These are phyloP conservation scores for Tubosaeta sp. DNA, from an alignment of 768 basidiomycete genomes.

Conservation along the genomic window DNA sequence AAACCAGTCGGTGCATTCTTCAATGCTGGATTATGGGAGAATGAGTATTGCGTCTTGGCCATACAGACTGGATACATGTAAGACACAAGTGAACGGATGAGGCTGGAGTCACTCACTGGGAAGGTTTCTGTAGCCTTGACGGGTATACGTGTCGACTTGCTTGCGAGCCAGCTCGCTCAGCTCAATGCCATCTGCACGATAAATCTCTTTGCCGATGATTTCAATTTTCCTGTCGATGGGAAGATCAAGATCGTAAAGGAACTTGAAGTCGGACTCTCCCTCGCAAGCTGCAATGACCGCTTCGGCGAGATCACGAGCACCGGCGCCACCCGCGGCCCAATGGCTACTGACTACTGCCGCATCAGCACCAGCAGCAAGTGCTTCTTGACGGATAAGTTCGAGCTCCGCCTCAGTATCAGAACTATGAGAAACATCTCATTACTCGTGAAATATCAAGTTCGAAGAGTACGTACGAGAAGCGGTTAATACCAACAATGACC, in stretches of 20 bases:
- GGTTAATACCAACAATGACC: slow-evolving; percentile 93
- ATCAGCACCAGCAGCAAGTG: slow-evolving; percentile 85
- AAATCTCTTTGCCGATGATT: slow-evolving; percentile 86
- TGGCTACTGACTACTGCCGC: slow-evolving; percentile 94
- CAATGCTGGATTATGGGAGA: slow-evolving; percentile 89
- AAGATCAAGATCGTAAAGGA: slow-evolving; percentile 84
- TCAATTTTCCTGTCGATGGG: slow-evolving; percentile 86
- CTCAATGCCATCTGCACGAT: slow-evolving; percentile 88
- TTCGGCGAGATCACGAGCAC: slow-evolving; percentile 85
- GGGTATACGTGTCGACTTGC: slow-evolving; percentile 88
- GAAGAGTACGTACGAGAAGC: slow-evolving; percentile 72
- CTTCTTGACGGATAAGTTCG: slow-evolving; percentile 72
- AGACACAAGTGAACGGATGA: slow-evolving; percentile 3
- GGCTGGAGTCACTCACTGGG: slow-evolving; percentile 54
- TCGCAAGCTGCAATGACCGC: slow-evolving; percentile 88
- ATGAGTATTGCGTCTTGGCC: slow-evolving; percentile 98
- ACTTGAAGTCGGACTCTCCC: slow-evolving; percentile 79
- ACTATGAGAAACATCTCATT: slow-evolving; percentile 35
- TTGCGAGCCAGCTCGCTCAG: slow-evolving; percentile 79
- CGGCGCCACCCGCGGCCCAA: slow-evolving; percentile 94
- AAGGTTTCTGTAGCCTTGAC: slow-evolving; percentile 76
- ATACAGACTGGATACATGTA: slow-evolving; percentile 67
- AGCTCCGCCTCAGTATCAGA: slow-evolving; percentile 90
- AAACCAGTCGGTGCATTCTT: slow-evolving; percentile 93
- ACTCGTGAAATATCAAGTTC: background rate